Evolutionary conservation across 805 yeast genomes (phyloP).

Genomic region (Teunomyces tritomae): DNA sequence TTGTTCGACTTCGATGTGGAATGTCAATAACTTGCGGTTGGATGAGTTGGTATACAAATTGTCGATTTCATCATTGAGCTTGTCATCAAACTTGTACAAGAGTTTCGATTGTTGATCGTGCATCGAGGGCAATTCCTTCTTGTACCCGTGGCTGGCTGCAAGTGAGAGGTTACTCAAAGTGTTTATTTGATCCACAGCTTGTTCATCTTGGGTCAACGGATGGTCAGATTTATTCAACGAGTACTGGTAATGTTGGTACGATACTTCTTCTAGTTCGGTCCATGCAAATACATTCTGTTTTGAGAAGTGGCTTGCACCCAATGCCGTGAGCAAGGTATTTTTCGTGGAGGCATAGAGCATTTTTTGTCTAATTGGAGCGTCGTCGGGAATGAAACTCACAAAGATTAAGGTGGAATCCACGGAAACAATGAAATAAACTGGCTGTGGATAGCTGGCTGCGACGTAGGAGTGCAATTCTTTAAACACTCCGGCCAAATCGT

Average conservation of each 20-base stretch:
- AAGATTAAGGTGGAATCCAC: constrained; percentile 39
- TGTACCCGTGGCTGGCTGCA: constrained; percentile 18
- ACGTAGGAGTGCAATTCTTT: constrained; percentile 20
- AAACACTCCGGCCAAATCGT: constrained; percentile 17
- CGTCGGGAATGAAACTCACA: constrained; percentile 83
- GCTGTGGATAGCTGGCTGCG: constrained; percentile 28
- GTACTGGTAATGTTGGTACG: constrained; percentile 43
- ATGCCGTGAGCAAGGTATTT: constrained; percentile 66
- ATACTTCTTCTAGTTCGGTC: constrained; percentile 56
- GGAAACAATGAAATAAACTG: constrained; percentile 32
- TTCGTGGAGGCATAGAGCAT: constrained; percentile 95
- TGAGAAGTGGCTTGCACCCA: constrained; percentile 60
- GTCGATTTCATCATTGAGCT: constrained; percentile 25
- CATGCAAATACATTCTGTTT: constrained; percentile 43
- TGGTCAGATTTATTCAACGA: constrained; percentile 21
- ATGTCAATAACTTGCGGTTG: constrained; percentile 38
- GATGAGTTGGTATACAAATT: constrained; percentile 15
- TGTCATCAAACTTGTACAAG: constrained; percentile 24
- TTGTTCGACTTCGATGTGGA: constrained; percentile 46
- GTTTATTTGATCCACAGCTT: constrained; percentile 44
- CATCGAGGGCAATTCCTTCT: constrained; percentile 38
- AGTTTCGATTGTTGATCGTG: constrained; percentile 16
- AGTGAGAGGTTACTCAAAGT: constrained; percentile 29
- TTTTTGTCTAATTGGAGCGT: constrained; percentile 74
- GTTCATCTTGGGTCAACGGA: constrained; percentile 61